Evolutionary conservation across 2,329 filamentous ascomycete species (phyloP).

Genomic region (Aureobasidium uvarum): DNA sequence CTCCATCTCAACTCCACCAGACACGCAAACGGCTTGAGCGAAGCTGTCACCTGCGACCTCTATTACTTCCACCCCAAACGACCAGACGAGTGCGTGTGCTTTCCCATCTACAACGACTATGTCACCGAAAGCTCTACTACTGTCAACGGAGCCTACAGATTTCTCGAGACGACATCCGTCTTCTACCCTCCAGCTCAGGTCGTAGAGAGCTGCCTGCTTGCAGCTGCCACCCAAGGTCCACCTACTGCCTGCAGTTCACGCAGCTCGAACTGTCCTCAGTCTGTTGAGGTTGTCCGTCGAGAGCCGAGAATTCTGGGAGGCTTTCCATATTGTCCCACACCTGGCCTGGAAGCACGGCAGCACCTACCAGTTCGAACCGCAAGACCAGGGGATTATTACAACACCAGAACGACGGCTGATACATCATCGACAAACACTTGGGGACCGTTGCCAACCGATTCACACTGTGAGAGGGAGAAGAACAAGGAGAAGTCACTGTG

Average conservation of each 20-base stretch:
- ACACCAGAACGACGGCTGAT: background rate
- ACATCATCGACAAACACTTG: background rate
- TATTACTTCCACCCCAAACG: conserved; percentile 7
- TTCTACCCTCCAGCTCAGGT: conserved; percentile 23
- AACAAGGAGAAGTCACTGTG: background rate
- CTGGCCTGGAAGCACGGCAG: background rate
- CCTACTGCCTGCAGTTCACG: background rate
- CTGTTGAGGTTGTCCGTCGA: background rate
- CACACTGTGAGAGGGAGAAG: background rate
- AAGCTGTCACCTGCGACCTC: conserved; percentile 23
- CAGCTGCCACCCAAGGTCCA: conserved; percentile 17
- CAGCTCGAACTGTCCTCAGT: background rate
- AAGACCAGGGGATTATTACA: background rate
- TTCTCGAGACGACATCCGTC: conserved; percentile 4
- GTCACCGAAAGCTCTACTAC: background rate
- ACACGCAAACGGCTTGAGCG: background rate
- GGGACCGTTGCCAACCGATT: background rate
- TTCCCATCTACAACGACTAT: conserved; percentile 22
- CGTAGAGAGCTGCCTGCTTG: conserved; percentile 11
- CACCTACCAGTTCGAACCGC: background rate
- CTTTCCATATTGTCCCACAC: conserved; percentile 24
- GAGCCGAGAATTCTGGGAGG: background rate
- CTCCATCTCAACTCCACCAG: conserved; percentile 2
- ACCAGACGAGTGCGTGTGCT: conserved; percentile 23
- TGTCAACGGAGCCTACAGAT: background rate